Conservation (phyloP, 2,329 filamentous ascomycete genomes). For the Colletotrichum camelliae region DNA sequence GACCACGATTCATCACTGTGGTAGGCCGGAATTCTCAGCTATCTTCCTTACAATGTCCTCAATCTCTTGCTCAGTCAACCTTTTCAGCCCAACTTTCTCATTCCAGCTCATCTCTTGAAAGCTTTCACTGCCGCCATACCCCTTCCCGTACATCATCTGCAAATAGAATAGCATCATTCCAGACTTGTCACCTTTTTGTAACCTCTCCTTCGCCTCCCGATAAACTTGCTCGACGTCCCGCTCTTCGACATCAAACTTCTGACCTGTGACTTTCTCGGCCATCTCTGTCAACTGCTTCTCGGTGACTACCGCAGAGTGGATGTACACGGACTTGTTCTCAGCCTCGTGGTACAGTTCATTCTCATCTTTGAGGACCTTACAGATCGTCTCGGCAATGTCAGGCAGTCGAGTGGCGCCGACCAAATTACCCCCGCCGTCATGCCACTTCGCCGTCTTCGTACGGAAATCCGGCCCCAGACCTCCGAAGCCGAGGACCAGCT, state of each 20-base stretch:
- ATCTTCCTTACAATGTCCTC: background rate
- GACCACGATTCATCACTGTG: background rate
- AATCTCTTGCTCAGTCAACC: background rate
- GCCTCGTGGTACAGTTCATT: slow-evolving; percentile 46
- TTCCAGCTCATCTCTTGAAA: slow-evolving; percentile 17
- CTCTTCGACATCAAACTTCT: background rate
- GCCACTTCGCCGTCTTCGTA: slow-evolving; percentile 41
- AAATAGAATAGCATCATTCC: background rate
- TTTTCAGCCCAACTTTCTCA: background rate
- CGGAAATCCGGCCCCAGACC: slow-evolving; percentile 22
- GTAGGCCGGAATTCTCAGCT: background rate
- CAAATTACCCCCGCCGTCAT: slow-evolving; percentile 51
- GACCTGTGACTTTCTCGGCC: slow-evolving; percentile 23
- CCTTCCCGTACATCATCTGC: slow-evolving; percentile 16
- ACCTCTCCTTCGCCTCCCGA: background rate
- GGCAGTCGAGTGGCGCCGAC: slow-evolving; percentile 52
- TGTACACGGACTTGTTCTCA: slow-evolving; percentile 57
- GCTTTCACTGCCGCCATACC: slow-evolving; percentile 3
- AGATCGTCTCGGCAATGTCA: slow-evolving; percentile 52
- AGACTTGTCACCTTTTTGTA: background rate
- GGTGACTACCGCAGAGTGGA: slow-evolving; percentile 53
- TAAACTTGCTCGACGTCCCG: background rate
- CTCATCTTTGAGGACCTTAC: slow-evolving; percentile 41
- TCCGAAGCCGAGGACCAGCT: slow-evolving; percentile 2
- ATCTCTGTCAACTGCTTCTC: slow-evolving; percentile 54